A percentile compares a stretch with the other conserved stretches of the same genome.
Conservation (phyloP, 306 rosid species). For the Medicago lupulina region DNA sequence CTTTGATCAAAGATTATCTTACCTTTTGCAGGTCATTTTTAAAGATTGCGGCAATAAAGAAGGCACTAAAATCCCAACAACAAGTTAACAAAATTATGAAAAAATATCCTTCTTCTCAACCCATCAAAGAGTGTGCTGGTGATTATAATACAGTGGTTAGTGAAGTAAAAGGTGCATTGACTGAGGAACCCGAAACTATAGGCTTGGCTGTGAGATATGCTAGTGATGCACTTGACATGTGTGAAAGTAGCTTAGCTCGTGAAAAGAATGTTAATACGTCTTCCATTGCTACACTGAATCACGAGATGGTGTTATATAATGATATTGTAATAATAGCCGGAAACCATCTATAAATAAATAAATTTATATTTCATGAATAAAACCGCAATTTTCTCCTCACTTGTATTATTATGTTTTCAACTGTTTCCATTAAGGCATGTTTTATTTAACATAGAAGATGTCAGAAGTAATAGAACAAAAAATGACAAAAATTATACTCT, state of each 20-base stretch:
- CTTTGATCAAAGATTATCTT: not conserved
- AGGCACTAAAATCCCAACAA: not conserved
- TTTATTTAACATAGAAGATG: too few relatives aligned
- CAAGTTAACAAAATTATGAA: too few relatives aligned
- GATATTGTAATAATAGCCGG: not conserved
- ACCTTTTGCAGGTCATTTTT: not conserved
- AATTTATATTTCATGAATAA: too few relatives aligned
- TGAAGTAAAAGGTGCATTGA: not conserved
- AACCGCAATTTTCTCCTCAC: too few relatives aligned
- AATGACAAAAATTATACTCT: too few relatives aligned
- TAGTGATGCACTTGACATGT: not conserved
- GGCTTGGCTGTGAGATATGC: not conserved
- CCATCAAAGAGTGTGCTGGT: not conserved
- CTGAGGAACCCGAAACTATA: accelerated
- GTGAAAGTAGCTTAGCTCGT: not conserved
- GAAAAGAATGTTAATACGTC: not conserved
- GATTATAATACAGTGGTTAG: not conserved
- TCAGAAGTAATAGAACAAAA: too few relatives aligned
- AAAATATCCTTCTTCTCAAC: not conserved
- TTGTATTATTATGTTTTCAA: too few relatives aligned
- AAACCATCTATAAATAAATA: not conserved
- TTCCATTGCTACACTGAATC: not conserved
- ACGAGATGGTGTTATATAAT: not conserved
- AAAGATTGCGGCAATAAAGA: not conserved
- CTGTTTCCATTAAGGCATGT: too few relatives aligned